Evolutionary conservation across 345 rosid species (phyloP), one percentile per base, ranked within the genome.

Genomic region (Acer negundo): DNA sequence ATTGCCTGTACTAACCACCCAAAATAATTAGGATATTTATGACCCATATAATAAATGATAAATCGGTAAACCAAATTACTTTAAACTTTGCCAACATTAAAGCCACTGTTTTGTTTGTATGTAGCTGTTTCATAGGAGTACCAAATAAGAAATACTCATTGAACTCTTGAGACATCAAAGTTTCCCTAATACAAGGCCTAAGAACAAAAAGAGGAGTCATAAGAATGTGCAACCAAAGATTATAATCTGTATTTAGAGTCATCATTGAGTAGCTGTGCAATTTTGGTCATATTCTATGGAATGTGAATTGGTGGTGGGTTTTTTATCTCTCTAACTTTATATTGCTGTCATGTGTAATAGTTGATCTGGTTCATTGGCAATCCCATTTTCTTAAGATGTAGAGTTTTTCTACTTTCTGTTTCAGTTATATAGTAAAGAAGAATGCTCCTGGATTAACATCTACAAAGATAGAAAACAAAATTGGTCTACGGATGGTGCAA

Each of bases 401-500:
- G 62, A 38, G 47, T 42, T 65, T 23, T 80, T 71, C 20, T 78
- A 56, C 76, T 78, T 69, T 74, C 22, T 73, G 66, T 77, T 88
- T 80, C 94, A 96, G 97, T 82, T 96, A 65, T 80, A 77, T 92
- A 69, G 89, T 91, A 78, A 90, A 91, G 90, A 96, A 94, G 87
- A 87, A 93, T 81, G 91, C 92, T 19, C 97, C 97, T 77, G 98
- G 99, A 69, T 82, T 96, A 79, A 87, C 87, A 38, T 94, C 80
- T 72, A 94, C 93, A 42, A 96, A 96, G 86, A 96, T 96, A 17
- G 89, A 86, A 65, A 94, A 96, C 75, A 96, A 96, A 89, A 96
- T 96, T 80, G 99, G 97, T 26, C 81, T 96, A 66, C 90, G 98
- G 35, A 96, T 92, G 3, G 99, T 96, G 77, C 98, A 96, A 83